Conservation (phyloP, 495 filamentous ascomycete species). For the Choiromyces venosus region DNA sequence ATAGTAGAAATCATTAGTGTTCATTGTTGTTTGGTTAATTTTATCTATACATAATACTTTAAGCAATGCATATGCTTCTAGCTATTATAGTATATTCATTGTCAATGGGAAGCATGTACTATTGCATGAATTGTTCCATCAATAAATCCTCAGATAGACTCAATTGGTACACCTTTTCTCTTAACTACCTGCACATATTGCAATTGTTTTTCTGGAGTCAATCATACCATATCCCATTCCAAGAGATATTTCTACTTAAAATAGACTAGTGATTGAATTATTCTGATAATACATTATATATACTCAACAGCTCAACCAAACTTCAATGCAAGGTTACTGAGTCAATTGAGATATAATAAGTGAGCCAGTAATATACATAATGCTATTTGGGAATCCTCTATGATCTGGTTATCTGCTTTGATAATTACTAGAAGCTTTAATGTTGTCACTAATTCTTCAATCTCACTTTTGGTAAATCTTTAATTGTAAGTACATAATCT, state of each 20-base stretch:
- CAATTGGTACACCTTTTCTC: not conserved
- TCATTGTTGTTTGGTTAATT: too few species aligned
- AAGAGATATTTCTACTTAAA: not conserved
- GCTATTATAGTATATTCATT: too few species aligned
- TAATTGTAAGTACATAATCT: not conserved
- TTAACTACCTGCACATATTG: not conserved
- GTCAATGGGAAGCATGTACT: not conserved
- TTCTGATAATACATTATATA: not conserved
- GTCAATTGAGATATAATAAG: not conserved
- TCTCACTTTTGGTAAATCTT: not conserved
- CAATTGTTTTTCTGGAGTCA: not conserved
- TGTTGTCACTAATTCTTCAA: not conserved
- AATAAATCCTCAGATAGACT: slow-evolving; percentile 6
- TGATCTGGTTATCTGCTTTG: not conserved
- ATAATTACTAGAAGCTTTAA: not conserved
- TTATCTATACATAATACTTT: slow-evolving; percentile 12
- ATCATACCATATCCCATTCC: not conserved
- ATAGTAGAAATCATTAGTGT: too few species aligned
- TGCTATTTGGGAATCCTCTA: not conserved
- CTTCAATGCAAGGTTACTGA: not conserved
- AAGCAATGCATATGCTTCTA: slow-evolving; percentile 6
- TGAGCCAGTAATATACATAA: not conserved
- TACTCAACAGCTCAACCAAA: not conserved
- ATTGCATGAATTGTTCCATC: slow-evolving; percentile 12
- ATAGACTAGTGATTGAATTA: not conserved